A percentile compares a stretch with the other conserved stretches of the same genome.
phyloP scores from a whole-genome alignment of 2,329 filamentous ascomycete genomes.

The Huntiella moniliformis region DNA sequence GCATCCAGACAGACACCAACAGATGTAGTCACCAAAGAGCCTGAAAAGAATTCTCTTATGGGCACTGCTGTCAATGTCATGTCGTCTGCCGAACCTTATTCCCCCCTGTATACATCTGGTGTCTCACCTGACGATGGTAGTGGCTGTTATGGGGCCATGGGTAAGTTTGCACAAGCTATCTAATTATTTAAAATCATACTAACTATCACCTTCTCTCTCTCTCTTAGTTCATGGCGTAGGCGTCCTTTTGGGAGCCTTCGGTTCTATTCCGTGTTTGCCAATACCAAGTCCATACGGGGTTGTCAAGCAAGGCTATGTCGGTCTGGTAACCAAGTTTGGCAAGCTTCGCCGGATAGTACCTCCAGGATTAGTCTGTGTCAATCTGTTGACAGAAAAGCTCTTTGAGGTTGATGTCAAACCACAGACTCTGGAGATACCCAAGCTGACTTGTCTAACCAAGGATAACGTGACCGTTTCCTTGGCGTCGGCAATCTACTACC shows the following conservation, averaged over 20 bases:
- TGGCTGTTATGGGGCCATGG: too few relatives aligned
- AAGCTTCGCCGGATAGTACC: conserved; percentile 90
- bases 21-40: too few relatives aligned
- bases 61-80: too few relatives aligned
- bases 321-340: conserved; percentile 88
- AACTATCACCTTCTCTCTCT: background rate
- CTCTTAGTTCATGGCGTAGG: conserved; percentile 53
- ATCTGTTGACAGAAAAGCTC: conserved; percentile 77
- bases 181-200: background rate
- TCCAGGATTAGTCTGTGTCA: conserved; percentile 91
- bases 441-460: conserved; percentile 98
- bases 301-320: conserved; percentile 83
- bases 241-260: conserved; percentile 52
- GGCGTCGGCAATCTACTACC: conserved; percentile 97
- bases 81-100: too few relatives aligned
- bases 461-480: conserved; percentile 91
- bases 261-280: conserved; percentile 81
- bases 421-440: conserved; percentile 90
- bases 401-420: conserved; percentile 97
- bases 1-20: too few relatives aligned
- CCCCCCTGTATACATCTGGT: too few relatives aligned
- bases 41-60: too few relatives aligned
- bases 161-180: too few relatives aligned
- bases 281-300: conserved; percentile 89
- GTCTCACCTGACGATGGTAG: too few relatives aligned